Evolutionary conservation across 75 land plant genomes (phyloP), one percentile per base, ranked within the genome.

Genomic region (Adiantum capillusveneris): DNA sequence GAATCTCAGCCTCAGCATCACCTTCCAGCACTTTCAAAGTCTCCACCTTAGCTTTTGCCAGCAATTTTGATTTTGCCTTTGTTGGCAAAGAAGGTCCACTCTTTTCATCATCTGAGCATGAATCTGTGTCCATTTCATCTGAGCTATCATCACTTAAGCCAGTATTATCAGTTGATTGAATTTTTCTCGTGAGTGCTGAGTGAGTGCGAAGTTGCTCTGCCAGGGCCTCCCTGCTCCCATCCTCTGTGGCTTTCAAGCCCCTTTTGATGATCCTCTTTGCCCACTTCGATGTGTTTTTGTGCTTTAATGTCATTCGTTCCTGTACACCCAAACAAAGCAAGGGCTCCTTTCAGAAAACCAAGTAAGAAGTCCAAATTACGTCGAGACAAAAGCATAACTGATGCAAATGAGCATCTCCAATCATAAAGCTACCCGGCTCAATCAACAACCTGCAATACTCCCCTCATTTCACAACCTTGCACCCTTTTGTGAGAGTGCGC

Each of bases 221-320:
- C 27, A 92, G 73, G 37, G 97, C 97, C 49, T 83, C 86, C 34
- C 89, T 73, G 25, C 84, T 85, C 36, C 86, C 95, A 59, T 85
- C 95, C 71, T 92, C 93, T 66, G 82, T 84, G 1, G 57, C 70
- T 55, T 77, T 55, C 60, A 85, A 57, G 17, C 97, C 97, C 71
- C 95, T 82, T 57, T 80, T 70, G 28, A 88, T 25, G 12, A 81
- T 81, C 27, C 95, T 78, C 63, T 78, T 85, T 51, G 95, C 97
- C 89, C 95, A 92, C 48, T 79, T 77, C 1, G 88, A 79, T 20
- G 67, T 84, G 64, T 85, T 88, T 69, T 80, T 92, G 56, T 92
- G 97, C 72, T 82, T 88, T 59, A 85, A 45, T 25, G 86, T 92
- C 90, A 88, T 73, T 22, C 97, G 82, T 58, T 92, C 97, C 95